A percentile compares a stretch with the other conserved stretches of the same genome.
Evolutionary conservation across 768 basidiomycete species (phyloP).

Genomic region (Lactarius akahatsu): DNA sequence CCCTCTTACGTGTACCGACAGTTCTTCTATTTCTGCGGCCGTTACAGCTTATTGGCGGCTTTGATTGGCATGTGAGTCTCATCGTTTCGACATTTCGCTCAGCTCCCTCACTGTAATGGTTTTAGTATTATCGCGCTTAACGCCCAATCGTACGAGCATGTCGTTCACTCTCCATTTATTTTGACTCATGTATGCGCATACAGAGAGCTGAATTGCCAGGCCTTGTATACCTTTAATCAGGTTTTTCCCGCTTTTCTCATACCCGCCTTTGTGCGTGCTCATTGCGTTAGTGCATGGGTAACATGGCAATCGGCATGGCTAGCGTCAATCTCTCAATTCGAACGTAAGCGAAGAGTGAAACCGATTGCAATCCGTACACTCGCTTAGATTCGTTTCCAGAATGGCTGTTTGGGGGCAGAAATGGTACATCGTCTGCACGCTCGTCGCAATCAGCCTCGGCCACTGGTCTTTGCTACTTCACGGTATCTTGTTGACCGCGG

Average conservation of each 20-base stretch:
- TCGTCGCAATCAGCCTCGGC: conserved; percentile 59
- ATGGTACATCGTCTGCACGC: conserved; percentile 47
- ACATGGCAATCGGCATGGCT: conserved; percentile 45
- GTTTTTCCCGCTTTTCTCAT: conserved; percentile 29
- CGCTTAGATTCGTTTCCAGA: conserved; percentile 31
- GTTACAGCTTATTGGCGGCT: conserved; percentile 46
- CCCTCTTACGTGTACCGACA: conserved; percentile 25
- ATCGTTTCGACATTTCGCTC: neutral
- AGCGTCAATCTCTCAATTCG: conserved; percentile 49
- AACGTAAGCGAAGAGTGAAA: conserved; percentile 40
- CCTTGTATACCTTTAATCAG: conserved; percentile 49
- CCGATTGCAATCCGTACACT: neutral
- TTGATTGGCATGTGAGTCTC: conserved; percentile 47
- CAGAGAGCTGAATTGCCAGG: conserved; percentile 46
- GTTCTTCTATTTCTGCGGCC: conserved; percentile 48
- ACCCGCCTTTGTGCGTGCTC: neutral
- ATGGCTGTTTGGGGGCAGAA: conserved; percentile 69
- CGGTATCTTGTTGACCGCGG: conserved; percentile 59
- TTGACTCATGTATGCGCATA: neutral
- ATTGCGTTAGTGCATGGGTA: conserved; percentile 41
- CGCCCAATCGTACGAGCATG: conserved; percentile 35
- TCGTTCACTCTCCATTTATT: neutral
- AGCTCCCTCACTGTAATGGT: neutral
- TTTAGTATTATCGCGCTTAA: conserved; percentile 38
- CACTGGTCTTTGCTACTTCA: conserved; percentile 73